Evolutionary conservation across 2,329 filamentous ascomycete species (phyloP), one percentile per base, ranked within the genome.

Genomic region (Aspergillus arachidicola): DNA sequence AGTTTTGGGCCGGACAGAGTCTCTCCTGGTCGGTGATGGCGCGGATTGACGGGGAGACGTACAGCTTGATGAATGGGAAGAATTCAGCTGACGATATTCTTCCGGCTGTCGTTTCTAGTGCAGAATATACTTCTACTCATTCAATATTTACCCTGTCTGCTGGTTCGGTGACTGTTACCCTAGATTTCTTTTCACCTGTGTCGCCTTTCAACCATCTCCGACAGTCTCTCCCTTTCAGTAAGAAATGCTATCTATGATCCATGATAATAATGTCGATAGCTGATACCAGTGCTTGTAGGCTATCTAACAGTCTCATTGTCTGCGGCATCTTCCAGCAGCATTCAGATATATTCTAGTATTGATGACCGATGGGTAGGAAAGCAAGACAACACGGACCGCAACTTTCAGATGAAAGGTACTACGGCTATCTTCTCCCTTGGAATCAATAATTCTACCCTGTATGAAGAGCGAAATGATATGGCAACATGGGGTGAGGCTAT

Each of bases 101-200:
- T 43, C 68, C 77, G 23, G 80, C 77, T 6, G 69, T 69, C 11
- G 73, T 80, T 36, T 70, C 65, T 2, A 72, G 67, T 28, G 77
- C 76, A 0, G 72, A 78, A 55, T 82, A 78, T 68, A 82, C 78
- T 2, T 73, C 79, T 6, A 81, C 80, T 0, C 80, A 81, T 66
- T 76, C 78, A 5, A 66, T 76, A 5, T 81, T 82, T 61, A 75
- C 69, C 7, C 70, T 81, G 14, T 71, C 68, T 41, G 79, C 79
- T 19, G 78, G 78, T 0, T 41, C 68, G 14, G 75, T 74, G 7
- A 71, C 59, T 12, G 70, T 82, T 41, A 75, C 69, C 0, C 64
- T 82, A 36, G 80, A 82, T 63, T 82, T 82, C 64, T 78, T 82
- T 62, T 82, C 80, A 16, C 80, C 80, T 0, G 76, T 82, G 5